Conservation (phyloP, 495 filamentous ascomycete genomes). For the Halenospora varia region DNA sequence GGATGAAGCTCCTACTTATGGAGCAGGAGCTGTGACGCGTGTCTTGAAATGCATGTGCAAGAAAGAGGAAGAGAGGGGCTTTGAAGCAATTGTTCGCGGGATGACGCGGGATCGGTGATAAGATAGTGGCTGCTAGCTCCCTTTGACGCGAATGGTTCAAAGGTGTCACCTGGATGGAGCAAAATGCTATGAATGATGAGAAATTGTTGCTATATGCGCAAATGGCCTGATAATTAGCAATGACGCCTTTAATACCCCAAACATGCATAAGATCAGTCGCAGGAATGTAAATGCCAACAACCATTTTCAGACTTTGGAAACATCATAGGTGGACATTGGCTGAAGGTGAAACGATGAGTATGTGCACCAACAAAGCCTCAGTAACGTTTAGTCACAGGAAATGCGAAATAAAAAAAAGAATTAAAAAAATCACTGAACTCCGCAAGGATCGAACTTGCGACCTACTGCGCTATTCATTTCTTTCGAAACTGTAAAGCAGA, state of each 20-base stretch:
- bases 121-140: neutral
- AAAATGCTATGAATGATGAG: neutral
- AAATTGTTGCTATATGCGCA: too few relatives aligned
- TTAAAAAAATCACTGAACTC: constrained; percentile 1
- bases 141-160: too few relatives aligned
- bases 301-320: too few relatives aligned
- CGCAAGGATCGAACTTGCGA: constrained; percentile 14
- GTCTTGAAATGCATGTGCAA: neutral
- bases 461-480: constrained; percentile 7
- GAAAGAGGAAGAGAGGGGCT: neutral
- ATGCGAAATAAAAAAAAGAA: neutral
- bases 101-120: neutral
- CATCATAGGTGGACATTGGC: too few relatives aligned
- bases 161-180: neutral
- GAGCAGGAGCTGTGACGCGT: neutral
- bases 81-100: neutral
- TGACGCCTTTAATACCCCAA: too few relatives aligned
- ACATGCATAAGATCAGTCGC: too few relatives aligned
- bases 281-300: too few relatives aligned
- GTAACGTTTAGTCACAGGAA: neutral
- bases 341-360: too few relatives aligned
- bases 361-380: too few relatives aligned
- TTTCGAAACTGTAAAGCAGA: constrained; percentile 14
- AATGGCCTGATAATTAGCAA: too few relatives aligned
- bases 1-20: neutral